Evolutionary conservation across 1,139 yeast genomes (phyloP), one percentile per base, ranked within the genome.

Genomic region (Yamadazyma diddensiae): DNA sequence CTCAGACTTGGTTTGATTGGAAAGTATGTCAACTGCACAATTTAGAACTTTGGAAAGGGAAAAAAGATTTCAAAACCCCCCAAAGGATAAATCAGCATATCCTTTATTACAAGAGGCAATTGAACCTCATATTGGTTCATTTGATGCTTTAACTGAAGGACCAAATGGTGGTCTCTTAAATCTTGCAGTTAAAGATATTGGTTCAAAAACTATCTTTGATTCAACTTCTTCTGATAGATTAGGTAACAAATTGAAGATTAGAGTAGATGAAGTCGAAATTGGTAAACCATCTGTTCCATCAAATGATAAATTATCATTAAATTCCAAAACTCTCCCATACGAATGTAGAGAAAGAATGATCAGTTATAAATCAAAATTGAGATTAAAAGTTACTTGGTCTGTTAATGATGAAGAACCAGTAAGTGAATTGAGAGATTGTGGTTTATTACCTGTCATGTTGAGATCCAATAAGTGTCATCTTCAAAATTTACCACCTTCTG

Each of bases 71-170:
- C 74, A 77, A 47, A 79, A 85, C 54, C 98, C 98, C 25, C 95
- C 97, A 31, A 80, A 78, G 63, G 95, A 85, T 49, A 76, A 83
- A 53, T 71, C 86, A 16, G 86, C 87, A 17, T 92, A 66, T 51
- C 96, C 97, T 6, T 64, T 88, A 30, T 72, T 94, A 28, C 74
- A 76, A 38, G 94, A 86, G 41, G 97, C 98, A 9, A 94, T 92
- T 24, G 78, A 79, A 38, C 99, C 98, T 9, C 99, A 92, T 57
- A 74, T 94, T 38, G 97, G 95, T 7, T 92, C 98, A 2, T 92
- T 92, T 70, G 83, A 92, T 68, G 97, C 97, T 10, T 70, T 92
- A 37, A 84, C 95, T 24, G 95, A 85, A 38, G 96, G 95, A 16
- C 77, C 81, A 18, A 78, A 70, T 33, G 94, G 92, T 21, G 97